These are phyloP conservation scores for Saccharum hybrid DNA, from an alignment of 202 grass and related monocot species.

Conservation along the genomic window DNA sequence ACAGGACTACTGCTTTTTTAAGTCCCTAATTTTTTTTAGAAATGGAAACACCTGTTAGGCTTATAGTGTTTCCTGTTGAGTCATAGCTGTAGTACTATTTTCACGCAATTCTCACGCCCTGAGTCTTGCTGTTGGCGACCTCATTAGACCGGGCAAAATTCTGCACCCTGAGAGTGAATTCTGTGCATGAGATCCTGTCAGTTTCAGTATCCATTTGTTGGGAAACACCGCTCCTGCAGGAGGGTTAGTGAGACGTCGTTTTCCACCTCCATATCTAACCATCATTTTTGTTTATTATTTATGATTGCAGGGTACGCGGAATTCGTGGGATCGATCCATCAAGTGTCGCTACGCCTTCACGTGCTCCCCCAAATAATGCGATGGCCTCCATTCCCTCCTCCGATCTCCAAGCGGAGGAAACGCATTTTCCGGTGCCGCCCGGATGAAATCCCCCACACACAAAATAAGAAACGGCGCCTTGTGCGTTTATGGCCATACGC, in stretches of 20 bases:
- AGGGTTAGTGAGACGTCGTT: slow-evolving; percentile 38
- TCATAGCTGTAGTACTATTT: neutral
- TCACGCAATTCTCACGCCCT: neutral
- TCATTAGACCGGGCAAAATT: slow-evolving; percentile 33
- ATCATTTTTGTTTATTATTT: slow-evolving; percentile 18
- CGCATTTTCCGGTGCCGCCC: slow-evolving; percentile 28
- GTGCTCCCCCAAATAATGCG: slow-evolving; percentile 31
- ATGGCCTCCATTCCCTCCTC: neutral
- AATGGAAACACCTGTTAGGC: slow-evolving; percentile 13
- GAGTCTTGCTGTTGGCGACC: slow-evolving; percentile 6
- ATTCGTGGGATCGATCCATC: slow-evolving; percentile 30
- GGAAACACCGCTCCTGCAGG: slow-evolving; percentile 41
- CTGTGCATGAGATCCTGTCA: slow-evolving; percentile 30
- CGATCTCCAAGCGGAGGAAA: neutral
- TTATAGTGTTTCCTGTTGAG: slow-evolving; percentile 3
- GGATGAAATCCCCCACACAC: neutral
- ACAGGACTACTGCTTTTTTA: neutral
- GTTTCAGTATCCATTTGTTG: slow-evolving; percentile 36
- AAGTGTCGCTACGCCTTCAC: slow-evolving; percentile 13
- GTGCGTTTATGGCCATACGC: neutral
- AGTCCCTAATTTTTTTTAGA: neutral
- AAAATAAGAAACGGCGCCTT: neutral
- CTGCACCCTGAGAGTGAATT: slow-evolving; percentile 1
- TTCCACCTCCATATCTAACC: slow-evolving; percentile 49
- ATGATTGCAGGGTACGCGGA: slow-evolving; percentile 37